A percentile compares a stretch with the other conserved stretches of the same genome.
These are phyloP conservation scores for Chaetomium strumarium DNA, from an alignment of 2,329 filamentous ascomycete genomes.

Conservation along the genomic window DNA sequence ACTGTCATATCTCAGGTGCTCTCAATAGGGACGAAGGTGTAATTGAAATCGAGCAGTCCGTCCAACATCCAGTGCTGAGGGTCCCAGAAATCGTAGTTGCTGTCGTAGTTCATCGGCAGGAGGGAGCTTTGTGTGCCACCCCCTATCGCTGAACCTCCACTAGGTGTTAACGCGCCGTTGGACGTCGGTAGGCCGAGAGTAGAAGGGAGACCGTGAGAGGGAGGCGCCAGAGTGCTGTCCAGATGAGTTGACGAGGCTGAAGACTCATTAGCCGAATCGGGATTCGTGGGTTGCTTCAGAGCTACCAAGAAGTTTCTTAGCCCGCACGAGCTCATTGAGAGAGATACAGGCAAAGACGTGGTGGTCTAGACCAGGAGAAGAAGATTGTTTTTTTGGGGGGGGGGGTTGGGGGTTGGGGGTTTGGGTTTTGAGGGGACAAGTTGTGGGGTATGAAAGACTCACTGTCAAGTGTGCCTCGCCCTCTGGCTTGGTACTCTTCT, in stretches of 20 bases:
- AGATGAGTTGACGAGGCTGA: constrained; percentile 62
- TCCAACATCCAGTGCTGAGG: constrained; percentile 92
- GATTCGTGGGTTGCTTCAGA: constrained; percentile 80
- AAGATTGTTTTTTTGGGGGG: no score
- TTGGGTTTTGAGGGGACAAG: no score
- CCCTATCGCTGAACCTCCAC: constrained; percentile 40
- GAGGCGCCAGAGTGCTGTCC: constrained; percentile 52
- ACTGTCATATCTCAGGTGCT: constrained; percentile 36
- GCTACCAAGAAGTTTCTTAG: constrained; percentile 45
- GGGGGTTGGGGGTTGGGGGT: no score
- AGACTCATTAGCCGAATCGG: constrained; percentile 70
- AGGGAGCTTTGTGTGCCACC: constrained; percentile 40
- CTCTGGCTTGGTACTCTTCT: constrained; percentile 68
- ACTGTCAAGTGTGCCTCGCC: constrained; percentile 66
- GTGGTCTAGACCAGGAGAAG: not conserved
- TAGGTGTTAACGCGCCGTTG: constrained; percentile 50
- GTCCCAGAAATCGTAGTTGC: constrained; percentile 83
- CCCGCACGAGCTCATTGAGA: constrained; percentile 27
- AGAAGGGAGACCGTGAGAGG: constrained; percentile 42
- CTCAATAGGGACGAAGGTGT: constrained; percentile 54
- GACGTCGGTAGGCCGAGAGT: constrained; percentile 40
- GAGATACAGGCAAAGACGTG: constrained; percentile 12
- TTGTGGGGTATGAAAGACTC: constrained; percentile 31
- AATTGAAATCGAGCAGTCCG: constrained; percentile 74
- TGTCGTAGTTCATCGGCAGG: constrained; percentile 52